Evolutionary conservation across 805 yeast species (phyloP).

Genomic region (Pichia exigua): DNA sequence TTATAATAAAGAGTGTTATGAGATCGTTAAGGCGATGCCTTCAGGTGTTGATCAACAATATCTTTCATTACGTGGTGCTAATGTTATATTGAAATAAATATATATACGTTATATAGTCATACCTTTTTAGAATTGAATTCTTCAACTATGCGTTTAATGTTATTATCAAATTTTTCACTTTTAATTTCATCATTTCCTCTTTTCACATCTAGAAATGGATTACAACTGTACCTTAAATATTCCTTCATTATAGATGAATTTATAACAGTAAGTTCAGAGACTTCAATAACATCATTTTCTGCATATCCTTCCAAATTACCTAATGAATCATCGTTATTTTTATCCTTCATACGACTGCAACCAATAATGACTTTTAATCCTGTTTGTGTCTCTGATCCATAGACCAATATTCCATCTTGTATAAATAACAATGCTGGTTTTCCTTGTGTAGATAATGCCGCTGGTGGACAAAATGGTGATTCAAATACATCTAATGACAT

Average conservation of each 20-base stretch:
- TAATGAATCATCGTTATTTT: conserved; percentile 16
- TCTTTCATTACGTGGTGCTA: conserved; percentile 78
- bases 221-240: conserved; percentile 49
- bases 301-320: conserved; percentile 6
- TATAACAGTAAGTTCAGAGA: conserved; percentile 24
- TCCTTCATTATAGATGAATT: conserved; percentile 41
- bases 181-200: conserved; percentile 25
- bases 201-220: conserved; percentile 45
- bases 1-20: conserved; percentile 77
- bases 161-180: conserved; percentile 23
- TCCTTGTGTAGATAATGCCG: conserved; percentile 20
- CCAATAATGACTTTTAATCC: conserved; percentile 64
- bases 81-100: conserved; percentile 57
- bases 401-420: conserved; percentile 60
- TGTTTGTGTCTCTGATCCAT: conserved; percentile 61
- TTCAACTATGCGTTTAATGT: conserved; percentile 20
- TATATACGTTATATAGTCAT: background rate
- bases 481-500: conserved; percentile 67
- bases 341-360: conserved; percentile 27
- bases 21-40: conserved; percentile 66
- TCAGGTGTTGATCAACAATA: conserved; percentile 94
- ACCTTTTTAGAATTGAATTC: conserved; percentile 16
- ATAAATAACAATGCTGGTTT: conserved; percentile 40
- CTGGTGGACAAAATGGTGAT: conserved; percentile 38
- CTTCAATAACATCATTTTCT: conserved; percentile 12